A percentile compares a stretch with the other conserved stretches of the same genome.
Evolutionary conservation across 306 rosid genomes (phyloP).

Genomic region (Cucumis sativus): DNA sequence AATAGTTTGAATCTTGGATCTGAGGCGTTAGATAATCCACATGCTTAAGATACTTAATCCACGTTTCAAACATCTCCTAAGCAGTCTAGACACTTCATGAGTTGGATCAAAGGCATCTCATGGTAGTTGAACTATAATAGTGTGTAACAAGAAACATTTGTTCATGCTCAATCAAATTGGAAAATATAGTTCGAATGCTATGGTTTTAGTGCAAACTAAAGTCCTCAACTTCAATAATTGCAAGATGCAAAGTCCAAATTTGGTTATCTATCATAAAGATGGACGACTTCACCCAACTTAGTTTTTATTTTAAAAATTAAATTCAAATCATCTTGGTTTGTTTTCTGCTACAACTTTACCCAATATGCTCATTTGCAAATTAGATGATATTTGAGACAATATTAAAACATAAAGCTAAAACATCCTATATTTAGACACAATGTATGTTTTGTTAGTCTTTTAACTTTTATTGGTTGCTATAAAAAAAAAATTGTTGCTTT

Average conservation of each 20-base stretch:
- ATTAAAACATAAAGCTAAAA: neutral
- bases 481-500: no score
- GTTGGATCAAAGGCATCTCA: neutral
- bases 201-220: no score
- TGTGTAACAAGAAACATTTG: neutral
- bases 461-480: no score
- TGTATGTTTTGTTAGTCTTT: no score
- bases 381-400: neutral
- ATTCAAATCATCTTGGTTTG: no score
- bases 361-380: neutral
- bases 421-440: neutral
- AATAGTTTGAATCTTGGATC: no score
- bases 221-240: neutral
- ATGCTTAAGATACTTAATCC: neutral
- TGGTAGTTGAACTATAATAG: neutral
- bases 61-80: neutral
- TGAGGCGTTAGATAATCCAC: no score
- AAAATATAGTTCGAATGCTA: no score
- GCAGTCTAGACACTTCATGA: neutral
- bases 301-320: no score
- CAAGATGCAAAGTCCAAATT: neutral
- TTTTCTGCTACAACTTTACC: no score
- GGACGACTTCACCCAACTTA: neutral
- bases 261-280: neutral
- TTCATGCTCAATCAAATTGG: neutral